Evolutionary conservation across 306 rosid genomes (phyloP), one percentile per base, ranked within the genome.

Genomic region (Corylus americana): DNA sequence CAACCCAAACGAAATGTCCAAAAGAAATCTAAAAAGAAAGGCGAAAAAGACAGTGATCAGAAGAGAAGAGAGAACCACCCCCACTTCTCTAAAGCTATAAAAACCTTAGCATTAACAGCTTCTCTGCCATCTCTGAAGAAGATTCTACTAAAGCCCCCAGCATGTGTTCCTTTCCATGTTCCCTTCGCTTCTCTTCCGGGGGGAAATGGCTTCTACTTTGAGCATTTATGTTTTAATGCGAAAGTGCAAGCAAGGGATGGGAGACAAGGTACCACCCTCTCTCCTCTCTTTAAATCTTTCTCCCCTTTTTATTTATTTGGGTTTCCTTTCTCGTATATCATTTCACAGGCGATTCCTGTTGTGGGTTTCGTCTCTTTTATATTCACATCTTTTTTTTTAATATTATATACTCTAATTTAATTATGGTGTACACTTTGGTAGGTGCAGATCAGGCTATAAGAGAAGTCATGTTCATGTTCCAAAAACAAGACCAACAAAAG

Each of bases 331-430:
- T 84, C 44, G 79, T 84, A 75, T 84, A 18, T 79, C 77, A 76
- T 83, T 87, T 79, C 83, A 82, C 97, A 91, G 90, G 92, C 85
- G 90, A 94, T 94, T 94, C 92, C 81, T 91, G 93, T 92, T 83
- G 88, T 74, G 80, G 85, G 80, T 83, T 84, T 80, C 76, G 47
- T 74, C 89, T 58, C 50, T 61, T 87, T 80, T 76, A 84, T 31
- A 53, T 64, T 9, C 16, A 12, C 18, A 44, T 44, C 11, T 55
- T 27, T 77, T 75, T 75, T n/a, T 51, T 74, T 79, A 77, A 48
- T 64, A 12, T 48, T 17, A 12, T 48, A 25, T 66, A 73, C 39
- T 37, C 27, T 11, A 22, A 78, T 79, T 73, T 55, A 44, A 55
- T 74, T 57, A 70, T 69, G 47, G 79, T 77, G 67, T 31, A 69